Conservation (phyloP, 768 basidiomycete genomes). For the Tulasnella sp. region DNA sequence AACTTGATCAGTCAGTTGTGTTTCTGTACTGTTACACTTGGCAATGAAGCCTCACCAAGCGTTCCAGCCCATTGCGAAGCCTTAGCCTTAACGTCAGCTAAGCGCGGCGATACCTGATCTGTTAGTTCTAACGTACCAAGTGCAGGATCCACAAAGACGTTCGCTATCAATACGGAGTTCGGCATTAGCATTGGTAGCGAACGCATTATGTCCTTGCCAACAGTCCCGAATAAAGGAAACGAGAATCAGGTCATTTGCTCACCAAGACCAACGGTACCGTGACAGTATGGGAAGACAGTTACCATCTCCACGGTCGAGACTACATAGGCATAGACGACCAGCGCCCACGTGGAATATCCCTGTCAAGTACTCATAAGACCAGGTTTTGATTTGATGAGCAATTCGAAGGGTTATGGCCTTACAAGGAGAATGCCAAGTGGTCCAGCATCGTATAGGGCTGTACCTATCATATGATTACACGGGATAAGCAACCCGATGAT, state of each 20-base stretch:
- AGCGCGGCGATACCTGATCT: background rate
- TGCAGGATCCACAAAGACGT: conserved; percentile 11
- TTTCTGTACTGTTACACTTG: background rate
- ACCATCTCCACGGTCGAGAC: conserved; percentile 8
- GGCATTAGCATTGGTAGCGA: too few relatives aligned
- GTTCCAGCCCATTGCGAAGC: conserved; percentile 15
- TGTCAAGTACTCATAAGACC: background rate
- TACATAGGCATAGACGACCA: background rate
- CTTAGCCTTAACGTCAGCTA: background rate
- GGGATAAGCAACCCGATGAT: too few relatives aligned
- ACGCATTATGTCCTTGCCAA: too few relatives aligned
- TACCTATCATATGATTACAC: background rate
- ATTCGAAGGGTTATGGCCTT: background rate
- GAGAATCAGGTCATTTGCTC: too few relatives aligned
- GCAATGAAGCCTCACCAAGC: conserved; percentile 1
- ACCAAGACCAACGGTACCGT: conserved; percentile 4
- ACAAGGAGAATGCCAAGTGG: conserved; percentile 5
- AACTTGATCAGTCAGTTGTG: background rate
- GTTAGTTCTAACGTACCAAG: background rate
- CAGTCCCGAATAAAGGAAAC: too few relatives aligned
- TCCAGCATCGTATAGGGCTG: conserved; percentile 1
- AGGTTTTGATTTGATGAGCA: background rate
- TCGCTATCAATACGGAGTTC: background rate
- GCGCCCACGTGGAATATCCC: background rate
- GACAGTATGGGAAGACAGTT: conserved; percentile 1